Base-by-base conservation (phyloP, 805 yeast genomes). In the Crinitomyces ghanaensis region DNA sequence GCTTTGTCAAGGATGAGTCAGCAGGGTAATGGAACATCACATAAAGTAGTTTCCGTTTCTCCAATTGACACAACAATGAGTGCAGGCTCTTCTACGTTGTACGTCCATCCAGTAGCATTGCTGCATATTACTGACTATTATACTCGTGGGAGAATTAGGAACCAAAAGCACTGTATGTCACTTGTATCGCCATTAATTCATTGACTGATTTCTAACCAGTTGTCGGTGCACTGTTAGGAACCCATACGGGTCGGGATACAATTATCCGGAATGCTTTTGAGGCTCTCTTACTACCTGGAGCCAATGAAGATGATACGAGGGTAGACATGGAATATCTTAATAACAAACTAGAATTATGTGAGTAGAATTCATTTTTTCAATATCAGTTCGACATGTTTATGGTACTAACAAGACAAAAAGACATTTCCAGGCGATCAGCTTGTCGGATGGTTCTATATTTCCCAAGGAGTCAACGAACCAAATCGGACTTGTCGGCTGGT, bases 91-190 rank as follows among this genome's bases (percentile, higher is more conserved):
- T 28, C 30, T 5, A 13, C 6, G 15, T 32, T 48, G 17, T 30
- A 34, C 9, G 33, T 57, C 7, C 62, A 57, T 37, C 59, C 62
- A 4, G 37, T 57, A 26, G 56, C 60, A 4, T 30, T 56, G 21
- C 48, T 56, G 27, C 55, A 54, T 39, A 50, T 56, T 7, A 51
- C 60, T 17, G 61, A 56, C 38, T 53, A 42, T 30, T 49, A 42
- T 30, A 53, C 57, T 2, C 41, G 62, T 7, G 40, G 47, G 15
- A 31, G 32, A 18, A 31, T 35, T 19, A 16, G 41, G 16, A 25
- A 30, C 17, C 26, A 39, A 16, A 19, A 30, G 1, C 27, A 24
- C 19, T 35, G 56, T 48, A 33, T 11, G 53, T 41, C 2, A 3
- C 15, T 13, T 12, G 20, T 18, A 4, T 34, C 12, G 17, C 11